Evolutionary conservation across 2,329 filamentous ascomycete species (phyloP).

Genomic region (Alternaria hordeiaustralica): DNA sequence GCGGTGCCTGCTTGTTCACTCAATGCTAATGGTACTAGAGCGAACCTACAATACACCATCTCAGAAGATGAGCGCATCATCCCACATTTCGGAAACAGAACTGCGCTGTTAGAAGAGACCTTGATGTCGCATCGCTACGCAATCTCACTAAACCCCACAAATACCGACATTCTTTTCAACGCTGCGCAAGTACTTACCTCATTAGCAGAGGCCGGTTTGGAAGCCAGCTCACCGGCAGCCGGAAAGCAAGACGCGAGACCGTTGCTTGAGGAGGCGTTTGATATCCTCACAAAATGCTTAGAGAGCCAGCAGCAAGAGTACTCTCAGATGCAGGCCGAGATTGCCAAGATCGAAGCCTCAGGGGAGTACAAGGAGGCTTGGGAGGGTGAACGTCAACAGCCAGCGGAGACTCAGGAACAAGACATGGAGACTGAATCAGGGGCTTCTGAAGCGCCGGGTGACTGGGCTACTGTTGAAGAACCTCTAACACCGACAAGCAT

Average conservation of each 20-base stretch:
- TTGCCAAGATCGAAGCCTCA: constrained; percentile 39
- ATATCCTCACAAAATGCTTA: constrained; percentile 63
- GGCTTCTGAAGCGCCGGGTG: constrained; percentile 54
- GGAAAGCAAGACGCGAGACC: constrained; percentile 57
- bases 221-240: constrained; percentile 54
- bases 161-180: constrained; percentile 74
- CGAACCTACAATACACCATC: constrained; percentile 72
- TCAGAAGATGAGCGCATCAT: constrained; percentile 70
- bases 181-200: constrained; percentile 72
- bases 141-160: constrained; percentile 64
- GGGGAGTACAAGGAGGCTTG: constrained; percentile 30
- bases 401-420: constrained; percentile 14
- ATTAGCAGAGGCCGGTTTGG: constrained; percentile 66
- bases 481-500: constrained; percentile 69
- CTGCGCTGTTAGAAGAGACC: constrained; percentile 65
- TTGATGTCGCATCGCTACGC: constrained; percentile 70
- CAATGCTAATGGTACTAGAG: constrained; percentile 53
- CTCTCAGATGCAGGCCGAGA: constrained; percentile 47
- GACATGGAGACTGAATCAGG: constrained; percentile 34
- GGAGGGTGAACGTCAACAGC: constrained; percentile 19
- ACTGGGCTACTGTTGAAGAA: constrained; percentile 72
- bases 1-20: not conserved
- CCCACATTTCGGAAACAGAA: constrained; percentile 62
- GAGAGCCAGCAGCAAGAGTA: constrained; percentile 55
- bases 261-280: constrained; percentile 65